Evolutionary conservation across 768 basidiomycete genomes (phyloP).

Genomic region (Termitomyces bulborhizus): DNA sequence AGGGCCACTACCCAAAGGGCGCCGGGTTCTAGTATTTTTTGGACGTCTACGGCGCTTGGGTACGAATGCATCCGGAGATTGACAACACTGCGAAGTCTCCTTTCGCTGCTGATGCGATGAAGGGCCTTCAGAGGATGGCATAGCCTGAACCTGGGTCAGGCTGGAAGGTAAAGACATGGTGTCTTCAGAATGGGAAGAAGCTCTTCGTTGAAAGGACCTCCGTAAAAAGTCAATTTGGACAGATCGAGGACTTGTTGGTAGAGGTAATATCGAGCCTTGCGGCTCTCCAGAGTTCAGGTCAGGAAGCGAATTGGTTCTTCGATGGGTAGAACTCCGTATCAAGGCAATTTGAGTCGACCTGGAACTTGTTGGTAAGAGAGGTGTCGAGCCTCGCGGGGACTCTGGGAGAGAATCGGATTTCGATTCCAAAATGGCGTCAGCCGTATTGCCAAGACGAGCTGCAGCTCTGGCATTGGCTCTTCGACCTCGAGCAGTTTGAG

Average conservation of each 20-base stretch:
- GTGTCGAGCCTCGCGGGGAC: not conserved
- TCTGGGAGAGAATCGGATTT: not conserved
- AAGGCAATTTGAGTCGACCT: not conserved
- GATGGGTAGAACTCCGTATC: not conserved
- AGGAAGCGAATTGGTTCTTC: not conserved
- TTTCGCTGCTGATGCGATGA: no score
- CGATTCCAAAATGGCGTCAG: no score
- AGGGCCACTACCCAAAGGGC: not conserved
- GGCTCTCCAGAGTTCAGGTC: not conserved
- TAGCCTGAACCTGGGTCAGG: not conserved
- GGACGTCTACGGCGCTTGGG: not conserved
- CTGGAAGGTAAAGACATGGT: not conserved
- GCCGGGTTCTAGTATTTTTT: not conserved
- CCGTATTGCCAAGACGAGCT: not conserved
- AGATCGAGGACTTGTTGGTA: not conserved
- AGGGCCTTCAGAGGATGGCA: not conserved
- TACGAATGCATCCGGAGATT: not conserved
- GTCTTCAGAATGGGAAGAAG: not conserved
- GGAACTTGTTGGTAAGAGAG: not conserved
- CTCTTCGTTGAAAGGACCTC: not conserved
- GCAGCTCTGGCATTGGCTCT: not conserved
- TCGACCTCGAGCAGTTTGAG: slow-evolving; percentile 10
- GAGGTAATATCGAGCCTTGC: not conserved
- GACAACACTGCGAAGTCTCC: not conserved
- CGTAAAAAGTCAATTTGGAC: not conserved